Evolutionary conservation across 2,329 filamentous ascomycete genomes (phyloP).

Genomic region (Claviceps sp.): DNA sequence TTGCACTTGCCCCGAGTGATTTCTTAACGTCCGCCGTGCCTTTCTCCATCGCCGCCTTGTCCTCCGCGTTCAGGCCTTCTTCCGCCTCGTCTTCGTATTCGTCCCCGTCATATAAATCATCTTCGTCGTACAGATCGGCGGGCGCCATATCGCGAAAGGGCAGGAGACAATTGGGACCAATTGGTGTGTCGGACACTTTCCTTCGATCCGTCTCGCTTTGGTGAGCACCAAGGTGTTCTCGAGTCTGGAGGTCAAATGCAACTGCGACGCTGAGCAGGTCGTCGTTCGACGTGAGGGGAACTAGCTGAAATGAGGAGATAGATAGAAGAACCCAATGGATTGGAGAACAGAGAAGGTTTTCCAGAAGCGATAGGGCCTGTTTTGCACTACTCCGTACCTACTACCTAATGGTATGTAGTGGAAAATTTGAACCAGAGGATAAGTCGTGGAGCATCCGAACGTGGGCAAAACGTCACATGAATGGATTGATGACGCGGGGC

Average conservation of each 20-base stretch:
- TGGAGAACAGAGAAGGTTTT: too few species aligned
- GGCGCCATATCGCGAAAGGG: slow-evolving; percentile 10
- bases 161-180: neutral
- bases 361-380: too few species aligned
- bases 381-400: too few species aligned
- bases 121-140: slow-evolving; percentile 31
- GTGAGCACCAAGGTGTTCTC: neutral
- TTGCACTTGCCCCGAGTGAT: slow-evolving; percentile 46
- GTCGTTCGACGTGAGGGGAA: neutral
- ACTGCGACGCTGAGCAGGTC: neutral
- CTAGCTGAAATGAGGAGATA: too few species aligned
- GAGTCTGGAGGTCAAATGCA: neutral
- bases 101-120: slow-evolving; percentile 35
- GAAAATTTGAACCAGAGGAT: neutral
- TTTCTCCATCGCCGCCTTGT: slow-evolving; percentile 40
- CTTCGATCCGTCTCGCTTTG: neutral
- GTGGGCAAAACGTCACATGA: neutral
- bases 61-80: slow-evolving; percentile 34
- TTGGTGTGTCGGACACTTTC: neutral
- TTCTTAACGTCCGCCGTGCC: slow-evolving; percentile 54
- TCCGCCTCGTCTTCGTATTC: slow-evolving; percentile 31
- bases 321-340: too few species aligned
- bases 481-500: neutral
- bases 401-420: too few species aligned
- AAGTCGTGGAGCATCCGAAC: neutral